Conservation (phyloP, 1,284 basidiomycete species). For the Trametes pubescens region DNA sequence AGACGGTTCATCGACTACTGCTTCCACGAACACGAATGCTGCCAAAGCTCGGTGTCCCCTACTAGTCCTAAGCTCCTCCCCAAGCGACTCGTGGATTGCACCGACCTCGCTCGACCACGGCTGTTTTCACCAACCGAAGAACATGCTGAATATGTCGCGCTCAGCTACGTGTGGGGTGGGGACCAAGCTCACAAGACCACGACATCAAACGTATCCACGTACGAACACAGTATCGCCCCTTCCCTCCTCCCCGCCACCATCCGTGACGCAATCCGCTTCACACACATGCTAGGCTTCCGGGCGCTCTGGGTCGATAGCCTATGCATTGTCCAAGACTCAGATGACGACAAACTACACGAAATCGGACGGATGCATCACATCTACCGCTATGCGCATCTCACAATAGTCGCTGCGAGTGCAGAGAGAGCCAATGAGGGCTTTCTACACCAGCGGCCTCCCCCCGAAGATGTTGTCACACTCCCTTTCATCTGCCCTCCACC, state of each 20-base stretch:
- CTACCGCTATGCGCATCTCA: constrained; percentile 8
- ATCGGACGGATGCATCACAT: constrained; percentile 5
- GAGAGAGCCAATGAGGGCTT: background rate
- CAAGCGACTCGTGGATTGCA: background rate
- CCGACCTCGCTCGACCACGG: background rate
- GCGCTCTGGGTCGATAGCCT: constrained; percentile 13
- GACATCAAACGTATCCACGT: constrained; percentile 1
- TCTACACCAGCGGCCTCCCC: background rate
- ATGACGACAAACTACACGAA: constrained; percentile 5
- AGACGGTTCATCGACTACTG: background rate
- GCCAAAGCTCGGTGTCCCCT: background rate
- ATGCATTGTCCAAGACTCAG: constrained; percentile 15
- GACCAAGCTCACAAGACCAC: background rate
- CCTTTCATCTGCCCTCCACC: constrained; percentile 17
- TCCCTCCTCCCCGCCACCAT: constrained; percentile 3
- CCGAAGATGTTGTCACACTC: constrained; percentile 8
- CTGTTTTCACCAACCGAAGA: background rate
- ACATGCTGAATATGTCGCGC: background rate
- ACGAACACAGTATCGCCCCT: background rate
- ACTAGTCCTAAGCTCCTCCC: background rate
- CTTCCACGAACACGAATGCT: background rate
- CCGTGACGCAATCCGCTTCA: constrained; percentile 8
- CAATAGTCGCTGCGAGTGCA: constrained; percentile 10
- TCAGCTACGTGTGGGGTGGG: constrained; percentile 26
- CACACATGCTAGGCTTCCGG: constrained; percentile 2